A percentile compares a stretch with the other conserved stretches of the same genome.
These are phyloP conservation scores for Fusarium sp. DNA, from an alignment of 2,329 filamentous ascomycete species.

Conservation along the genomic window DNA sequence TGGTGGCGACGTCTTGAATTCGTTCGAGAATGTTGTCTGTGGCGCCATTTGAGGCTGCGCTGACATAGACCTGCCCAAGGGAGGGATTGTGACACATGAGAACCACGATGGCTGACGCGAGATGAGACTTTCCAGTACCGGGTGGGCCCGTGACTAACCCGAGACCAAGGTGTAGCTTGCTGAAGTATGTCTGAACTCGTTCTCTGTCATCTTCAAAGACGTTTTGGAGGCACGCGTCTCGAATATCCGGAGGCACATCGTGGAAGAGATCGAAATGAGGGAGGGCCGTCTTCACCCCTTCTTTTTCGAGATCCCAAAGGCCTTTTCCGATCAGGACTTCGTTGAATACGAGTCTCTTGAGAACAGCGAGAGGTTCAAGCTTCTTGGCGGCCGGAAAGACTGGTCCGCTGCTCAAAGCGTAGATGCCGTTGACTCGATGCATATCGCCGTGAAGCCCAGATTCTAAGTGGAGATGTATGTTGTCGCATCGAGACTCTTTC, in stretches of 20 bases:
- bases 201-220: background rate
- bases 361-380: rapidly evolving
- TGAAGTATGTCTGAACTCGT: background rate
- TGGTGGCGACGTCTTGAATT: rapidly evolving
- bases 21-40: background rate
- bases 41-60: background rate
- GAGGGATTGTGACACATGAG: background rate
- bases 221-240: background rate
- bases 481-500: rapidly evolving
- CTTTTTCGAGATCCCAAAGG: background rate
- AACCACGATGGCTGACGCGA: background rate
- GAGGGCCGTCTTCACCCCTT: rapidly evolving
- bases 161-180: background rate
- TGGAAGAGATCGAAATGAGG: background rate
- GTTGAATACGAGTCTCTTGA: background rate
- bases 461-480: background rate
- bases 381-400: background rate
- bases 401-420: rapidly evolving
- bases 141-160: background rate
- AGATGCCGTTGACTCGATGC: background rate
- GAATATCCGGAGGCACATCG: rapidly evolving
- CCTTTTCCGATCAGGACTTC: background rate
- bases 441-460: background rate
- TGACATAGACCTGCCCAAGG: background rate
- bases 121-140: background rate